These are phyloP conservation scores for Colletotrichum sp. DNA, from an alignment of 2,329 filamentous ascomycete species.

Conservation along the genomic window DNA sequence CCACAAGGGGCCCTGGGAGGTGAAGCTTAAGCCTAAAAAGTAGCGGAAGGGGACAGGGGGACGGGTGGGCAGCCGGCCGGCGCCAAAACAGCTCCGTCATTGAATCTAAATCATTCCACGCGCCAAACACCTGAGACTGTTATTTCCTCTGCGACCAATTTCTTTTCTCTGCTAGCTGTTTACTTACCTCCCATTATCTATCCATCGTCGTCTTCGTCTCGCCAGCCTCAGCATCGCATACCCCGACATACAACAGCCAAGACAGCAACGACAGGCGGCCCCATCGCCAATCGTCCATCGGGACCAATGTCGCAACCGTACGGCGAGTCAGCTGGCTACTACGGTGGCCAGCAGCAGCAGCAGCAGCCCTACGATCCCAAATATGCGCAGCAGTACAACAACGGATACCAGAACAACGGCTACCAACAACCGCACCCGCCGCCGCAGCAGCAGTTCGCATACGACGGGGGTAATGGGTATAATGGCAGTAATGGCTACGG, in stretches of 20 bases:
- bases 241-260: neutral
- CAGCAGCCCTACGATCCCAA: constrained; percentile 30
- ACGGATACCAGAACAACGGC: constrained; percentile 26
- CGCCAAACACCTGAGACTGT: neutral
- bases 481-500: constrained; percentile 33
- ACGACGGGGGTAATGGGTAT: neutral
- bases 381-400: constrained; percentile 29
- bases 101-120: neutral
- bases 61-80: neutral
- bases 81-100: neutral
- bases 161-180: neutral
- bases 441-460: constrained; percentile 22
- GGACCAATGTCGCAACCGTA: constrained; percentile 19
- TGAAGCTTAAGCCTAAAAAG: neutral
- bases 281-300: neutral
- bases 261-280: neutral
- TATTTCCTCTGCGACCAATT: neutral
- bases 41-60: neutral
- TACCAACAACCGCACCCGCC: constrained; percentile 29
- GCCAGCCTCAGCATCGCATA: neutral
- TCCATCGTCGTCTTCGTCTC: neutral
- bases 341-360: constrained; percentile 21
- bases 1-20: neutral
- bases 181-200: neutral
- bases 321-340: constrained; percentile 19